phyloP scores from a whole-genome alignment of 345 rosid species.

The Hevea brasiliensis region DNA sequence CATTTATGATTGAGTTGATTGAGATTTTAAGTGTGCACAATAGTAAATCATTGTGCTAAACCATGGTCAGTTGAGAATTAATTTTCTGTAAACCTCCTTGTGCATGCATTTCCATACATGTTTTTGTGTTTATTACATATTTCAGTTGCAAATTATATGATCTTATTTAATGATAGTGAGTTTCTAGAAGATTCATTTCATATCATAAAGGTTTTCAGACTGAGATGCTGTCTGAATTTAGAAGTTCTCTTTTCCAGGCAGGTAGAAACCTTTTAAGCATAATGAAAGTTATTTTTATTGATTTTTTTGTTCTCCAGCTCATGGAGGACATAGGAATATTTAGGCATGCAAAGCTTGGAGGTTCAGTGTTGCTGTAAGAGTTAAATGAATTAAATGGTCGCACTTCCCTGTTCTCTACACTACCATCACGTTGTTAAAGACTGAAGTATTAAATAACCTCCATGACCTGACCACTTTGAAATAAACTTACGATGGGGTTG shows the following conservation, averaged over 20 bases:
- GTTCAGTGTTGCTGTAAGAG: neutral
- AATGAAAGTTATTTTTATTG: neutral
- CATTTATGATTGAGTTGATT: neutral
- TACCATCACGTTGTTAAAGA: neutral
- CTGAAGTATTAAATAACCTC: neutral
- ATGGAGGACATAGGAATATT: slow-evolving; percentile 4
- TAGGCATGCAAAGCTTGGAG: neutral
- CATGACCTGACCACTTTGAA: neutral
- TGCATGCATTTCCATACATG: neutral
- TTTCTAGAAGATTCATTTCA: too few species aligned
- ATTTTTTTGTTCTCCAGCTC: neutral
- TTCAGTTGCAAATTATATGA: neutral
- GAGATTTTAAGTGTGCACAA: neutral
- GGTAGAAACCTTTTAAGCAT: neutral
- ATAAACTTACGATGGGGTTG: neutral
- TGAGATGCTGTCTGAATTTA: neutral
- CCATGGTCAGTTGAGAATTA: neutral
- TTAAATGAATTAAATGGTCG: neutral
- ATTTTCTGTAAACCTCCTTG: neutral
- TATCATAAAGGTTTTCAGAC: neutral
- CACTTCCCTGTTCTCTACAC: neutral
- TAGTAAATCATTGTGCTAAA: neutral
- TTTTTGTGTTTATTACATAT: neutral
- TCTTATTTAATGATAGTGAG: too few species aligned
- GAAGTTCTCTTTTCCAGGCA: neutral